Percentiles rank a stretch among this genome's conserved stretches.
phyloP scores from a whole-genome alignment of 2,329 filamentous ascomycete genomes.

The Penicillium sp. region DNA sequence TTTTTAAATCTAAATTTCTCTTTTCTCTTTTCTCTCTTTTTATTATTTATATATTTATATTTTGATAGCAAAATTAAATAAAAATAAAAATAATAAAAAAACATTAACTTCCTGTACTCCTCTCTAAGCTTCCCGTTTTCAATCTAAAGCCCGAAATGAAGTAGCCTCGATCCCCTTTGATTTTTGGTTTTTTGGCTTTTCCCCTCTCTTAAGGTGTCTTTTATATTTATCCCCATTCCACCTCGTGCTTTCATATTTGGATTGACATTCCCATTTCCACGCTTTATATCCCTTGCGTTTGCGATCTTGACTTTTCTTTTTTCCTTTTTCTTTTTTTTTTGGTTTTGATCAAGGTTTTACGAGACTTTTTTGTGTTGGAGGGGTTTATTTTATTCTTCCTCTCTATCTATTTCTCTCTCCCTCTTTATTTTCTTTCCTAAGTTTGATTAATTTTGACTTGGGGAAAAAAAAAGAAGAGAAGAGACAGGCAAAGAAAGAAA shows the following conservation, averaged over 20 bases:
- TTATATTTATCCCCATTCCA: slow-evolving; percentile 14
- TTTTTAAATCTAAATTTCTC: background rate
- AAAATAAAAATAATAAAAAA: background rate
- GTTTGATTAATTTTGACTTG: background rate
- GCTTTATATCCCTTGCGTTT: slow-evolving; percentile 25
- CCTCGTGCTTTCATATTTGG: slow-evolving; percentile 18
- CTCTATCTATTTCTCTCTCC: background rate
- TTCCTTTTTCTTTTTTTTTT: slow-evolving; percentile 2
- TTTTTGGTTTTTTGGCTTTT: slow-evolving; percentile 5
- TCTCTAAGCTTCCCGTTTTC: slow-evolving; percentile 14
- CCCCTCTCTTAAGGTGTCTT: slow-evolving; percentile 7
- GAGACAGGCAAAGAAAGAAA: background rate
- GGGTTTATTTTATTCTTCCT: slow-evolving; percentile 1
- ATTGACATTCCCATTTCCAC: slow-evolving; percentile 25
- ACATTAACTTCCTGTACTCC: slow-evolving; percentile 6
- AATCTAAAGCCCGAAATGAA: slow-evolving; percentile 19
- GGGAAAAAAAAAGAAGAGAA: background rate
- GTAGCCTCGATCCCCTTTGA: slow-evolving; percentile 20
- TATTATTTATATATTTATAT: slow-evolving; percentile 1
- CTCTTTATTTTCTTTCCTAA: background rate
- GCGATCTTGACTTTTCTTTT: slow-evolving; percentile 12
- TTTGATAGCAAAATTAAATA: background rate
- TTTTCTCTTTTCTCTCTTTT: background rate
- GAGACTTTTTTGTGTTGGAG: background rate
- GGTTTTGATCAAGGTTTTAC: background rate